A percentile compares a stretch with the other conserved stretches of the same genome.
phyloP scores from a whole-genome alignment of 1,284 basidiomycete genomes.

The Papiliotrema fonsecae region DNA sequence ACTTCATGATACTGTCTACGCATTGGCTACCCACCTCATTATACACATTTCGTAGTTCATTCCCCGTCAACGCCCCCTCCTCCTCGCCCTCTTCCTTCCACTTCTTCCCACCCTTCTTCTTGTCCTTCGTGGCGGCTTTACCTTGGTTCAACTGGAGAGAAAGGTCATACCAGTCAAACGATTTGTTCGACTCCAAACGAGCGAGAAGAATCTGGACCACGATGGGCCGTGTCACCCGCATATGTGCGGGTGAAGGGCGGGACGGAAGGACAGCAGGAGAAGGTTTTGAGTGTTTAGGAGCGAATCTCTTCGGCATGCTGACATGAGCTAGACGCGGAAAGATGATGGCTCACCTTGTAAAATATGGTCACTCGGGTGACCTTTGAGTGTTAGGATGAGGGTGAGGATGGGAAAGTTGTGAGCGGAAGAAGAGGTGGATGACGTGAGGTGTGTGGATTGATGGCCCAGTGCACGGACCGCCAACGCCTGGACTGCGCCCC shows the following conservation, averaged over 20 bases:
- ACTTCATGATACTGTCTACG: background rate
- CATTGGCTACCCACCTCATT: conserved; percentile 23
- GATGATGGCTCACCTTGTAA: no score
- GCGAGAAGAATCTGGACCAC: conserved; percentile 26
- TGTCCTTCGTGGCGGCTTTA: background rate
- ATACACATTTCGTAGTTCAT: conserved; percentile 26
- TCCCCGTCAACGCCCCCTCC: conserved; percentile 12
- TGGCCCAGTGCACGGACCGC: no score
- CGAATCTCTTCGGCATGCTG: background rate
- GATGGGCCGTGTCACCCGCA: no score
- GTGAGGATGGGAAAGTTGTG: no score
- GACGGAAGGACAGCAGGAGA: background rate
- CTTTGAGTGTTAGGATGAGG: no score
- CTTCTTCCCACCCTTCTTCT: background rate
- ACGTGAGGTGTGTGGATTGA: no score
- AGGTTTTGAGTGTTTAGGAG: background rate
- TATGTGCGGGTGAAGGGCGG: no score
- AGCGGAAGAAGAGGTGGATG: no score
- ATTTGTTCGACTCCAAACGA: conserved; percentile 24
- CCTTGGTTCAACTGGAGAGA: conserved; percentile 8
- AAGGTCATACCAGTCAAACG: conserved; percentile 31
- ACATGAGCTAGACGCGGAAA: no score
- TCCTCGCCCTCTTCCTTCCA: conserved; percentile 5
- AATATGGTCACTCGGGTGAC: no score
- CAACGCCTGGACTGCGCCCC: no score